Conservation (phyloP, 1,284 basidiomycete genomes). For the Ganoderma sp. region DNA sequence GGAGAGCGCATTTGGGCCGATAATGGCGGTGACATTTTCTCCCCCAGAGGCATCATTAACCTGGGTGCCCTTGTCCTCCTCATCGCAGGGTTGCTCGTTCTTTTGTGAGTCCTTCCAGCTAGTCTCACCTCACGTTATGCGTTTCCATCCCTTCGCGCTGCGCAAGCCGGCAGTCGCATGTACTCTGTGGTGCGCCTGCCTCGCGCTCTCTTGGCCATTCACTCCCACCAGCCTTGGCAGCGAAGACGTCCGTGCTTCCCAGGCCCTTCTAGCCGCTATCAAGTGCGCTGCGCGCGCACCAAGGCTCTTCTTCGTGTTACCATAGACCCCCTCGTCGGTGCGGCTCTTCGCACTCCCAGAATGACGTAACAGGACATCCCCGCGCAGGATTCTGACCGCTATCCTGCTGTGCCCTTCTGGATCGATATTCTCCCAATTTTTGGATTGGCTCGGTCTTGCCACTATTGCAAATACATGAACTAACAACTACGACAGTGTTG, state of each 20-base stretch:
- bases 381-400: background rate
- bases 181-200: background rate
- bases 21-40: conserved; percentile 37
- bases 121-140: background rate
- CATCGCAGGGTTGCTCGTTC: conserved; percentile 42
- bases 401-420: background rate
- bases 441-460: background rate
- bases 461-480: background rate
- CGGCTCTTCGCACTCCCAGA: background rate
- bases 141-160: conserved; percentile 15
- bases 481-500: conserved; percentile 40
- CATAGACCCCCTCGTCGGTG: background rate
- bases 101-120: conserved; percentile 41
- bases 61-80: conserved; percentile 43
- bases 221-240: conserved; percentile 4
- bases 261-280: background rate
- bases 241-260: conserved; percentile 1
- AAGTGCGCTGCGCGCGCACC: background rate
- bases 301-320: background rate
- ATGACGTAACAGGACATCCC: background rate
- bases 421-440: background rate
- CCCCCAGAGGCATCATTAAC: conserved; percentile 42
- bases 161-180: conserved; percentile 16
- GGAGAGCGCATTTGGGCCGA: conserved; percentile 30
- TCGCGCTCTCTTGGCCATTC: background rate